Conservation (phyloP, 2,329 filamentous ascomycete genomes). For the Dactylonectria macrodidyma region DNA sequence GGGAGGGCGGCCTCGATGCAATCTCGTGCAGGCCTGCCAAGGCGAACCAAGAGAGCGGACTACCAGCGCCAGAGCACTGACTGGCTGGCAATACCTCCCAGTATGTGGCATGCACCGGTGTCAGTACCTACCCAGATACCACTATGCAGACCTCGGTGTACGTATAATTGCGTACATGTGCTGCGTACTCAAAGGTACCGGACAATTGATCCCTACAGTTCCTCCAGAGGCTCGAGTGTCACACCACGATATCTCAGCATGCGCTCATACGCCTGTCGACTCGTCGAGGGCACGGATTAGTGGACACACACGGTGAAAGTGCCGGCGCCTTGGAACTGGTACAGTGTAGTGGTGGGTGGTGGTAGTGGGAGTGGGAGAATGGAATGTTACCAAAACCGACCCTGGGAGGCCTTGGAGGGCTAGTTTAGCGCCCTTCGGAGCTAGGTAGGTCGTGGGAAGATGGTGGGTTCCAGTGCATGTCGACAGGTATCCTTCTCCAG, state of each 20-base stretch:
- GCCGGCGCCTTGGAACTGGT: constrained; percentile 10
- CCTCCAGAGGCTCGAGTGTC: constrained; percentile 2
- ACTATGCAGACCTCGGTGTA: background rate
- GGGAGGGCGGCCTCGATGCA: background rate
- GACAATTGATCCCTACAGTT: background rate
- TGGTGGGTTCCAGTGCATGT: constrained; percentile 22
- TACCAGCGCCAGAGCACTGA: background rate
- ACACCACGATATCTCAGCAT: background rate
- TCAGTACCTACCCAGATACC: background rate
- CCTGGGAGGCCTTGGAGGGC: constrained; percentile 9
- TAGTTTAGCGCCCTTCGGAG: constrained; percentile 4
- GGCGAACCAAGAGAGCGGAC: background rate
- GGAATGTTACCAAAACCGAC: constrained; percentile 25
- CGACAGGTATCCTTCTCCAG: background rate
- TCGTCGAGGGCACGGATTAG: background rate
- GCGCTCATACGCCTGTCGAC: background rate
- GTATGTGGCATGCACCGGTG: background rate
- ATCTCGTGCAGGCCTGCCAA: background rate
- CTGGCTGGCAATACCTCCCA: background rate
- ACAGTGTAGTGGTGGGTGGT: too few relatives aligned
- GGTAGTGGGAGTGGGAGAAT: background rate
- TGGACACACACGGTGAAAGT: background rate
- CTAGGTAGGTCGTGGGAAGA: background rate
- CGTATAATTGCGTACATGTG: background rate
- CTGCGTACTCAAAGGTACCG: background rate